Evolutionary conservation across 1,284 basidiomycete genomes (phyloP).

Genomic region (Ganoderma lingzhi): DNA sequence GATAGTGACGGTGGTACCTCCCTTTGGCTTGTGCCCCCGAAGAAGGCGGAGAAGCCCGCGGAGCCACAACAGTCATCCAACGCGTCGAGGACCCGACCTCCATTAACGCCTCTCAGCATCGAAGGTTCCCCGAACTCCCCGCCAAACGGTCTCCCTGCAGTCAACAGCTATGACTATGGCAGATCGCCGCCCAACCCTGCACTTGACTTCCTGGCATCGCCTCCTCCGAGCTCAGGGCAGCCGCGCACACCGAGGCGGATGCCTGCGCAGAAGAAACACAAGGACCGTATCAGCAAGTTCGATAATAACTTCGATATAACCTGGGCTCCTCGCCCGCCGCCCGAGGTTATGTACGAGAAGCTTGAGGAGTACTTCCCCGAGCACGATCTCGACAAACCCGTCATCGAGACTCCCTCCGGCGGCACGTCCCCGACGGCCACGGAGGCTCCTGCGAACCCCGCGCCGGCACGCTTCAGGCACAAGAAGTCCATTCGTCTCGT

Average conservation of each 20-base stretch:
- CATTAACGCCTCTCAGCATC: constrained; percentile 40
- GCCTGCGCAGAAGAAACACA: constrained; percentile 38
- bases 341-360: constrained; percentile 94
- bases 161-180: constrained; percentile 27
- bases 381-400: constrained; percentile 95
- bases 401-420: constrained; percentile 86
- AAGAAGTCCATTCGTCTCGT: constrained; percentile 95
- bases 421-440: constrained; percentile 79
- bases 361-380: constrained; percentile 96
- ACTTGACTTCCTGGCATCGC: constrained; percentile 25
- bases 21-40: constrained; percentile 40
- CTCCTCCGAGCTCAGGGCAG: constrained; percentile 33
- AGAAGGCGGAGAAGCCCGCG: constrained; percentile 35
- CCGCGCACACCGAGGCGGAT: constrained; percentile 29
- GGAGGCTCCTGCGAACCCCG: constrained; percentile 57
- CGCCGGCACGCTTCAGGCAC: constrained; percentile 52
- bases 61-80: constrained; percentile 25
- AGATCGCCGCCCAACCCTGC: constrained; percentile 27
- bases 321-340: constrained; percentile 90
- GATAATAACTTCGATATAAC: constrained; percentile 63
- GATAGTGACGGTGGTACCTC: constrained; percentile 54
- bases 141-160: constrained; percentile 27
- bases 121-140: constrained; percentile 36
- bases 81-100: constrained; percentile 30
- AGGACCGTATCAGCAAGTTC: constrained; percentile 64